Conservation (phyloP, 441 rosid genomes). For the Oxalis stricta region DNA sequence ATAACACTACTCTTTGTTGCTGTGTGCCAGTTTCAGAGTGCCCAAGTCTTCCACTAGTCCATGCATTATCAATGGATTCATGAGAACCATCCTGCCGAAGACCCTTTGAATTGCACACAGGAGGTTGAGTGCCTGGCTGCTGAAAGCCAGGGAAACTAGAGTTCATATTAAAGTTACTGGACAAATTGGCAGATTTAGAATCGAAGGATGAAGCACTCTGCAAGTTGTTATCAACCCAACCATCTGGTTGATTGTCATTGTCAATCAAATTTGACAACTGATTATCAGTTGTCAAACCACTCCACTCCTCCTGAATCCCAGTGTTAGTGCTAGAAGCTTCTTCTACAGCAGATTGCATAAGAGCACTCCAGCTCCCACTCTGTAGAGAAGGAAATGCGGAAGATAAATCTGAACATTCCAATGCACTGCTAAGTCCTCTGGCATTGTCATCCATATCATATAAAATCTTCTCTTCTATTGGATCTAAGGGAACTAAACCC, state of each 20-base stretch:
- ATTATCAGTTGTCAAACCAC: slow-evolving; percentile 42
- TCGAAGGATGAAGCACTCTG: slow-evolving; percentile 21
- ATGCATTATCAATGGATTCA: slow-evolving; percentile 24
- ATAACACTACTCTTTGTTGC: slow-evolving; percentile 7
- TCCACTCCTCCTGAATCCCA: slow-evolving; percentile 46
- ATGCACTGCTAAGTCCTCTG: slow-evolving; percentile 21
- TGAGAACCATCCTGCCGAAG: slow-evolving; percentile 19
- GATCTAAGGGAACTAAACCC: slow-evolving; percentile 36
- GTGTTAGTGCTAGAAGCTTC: slow-evolving; percentile 53
- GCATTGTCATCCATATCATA: slow-evolving; percentile 34
- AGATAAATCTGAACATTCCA: slow-evolving; percentile 21
- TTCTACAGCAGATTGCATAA: slow-evolving; percentile 52
- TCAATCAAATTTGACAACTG: slow-evolving; percentile 31
- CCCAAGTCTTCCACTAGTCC: slow-evolving; percentile 19
- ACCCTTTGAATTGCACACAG: slow-evolving; percentile 21
- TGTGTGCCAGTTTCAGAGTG: slow-evolving; percentile 10
- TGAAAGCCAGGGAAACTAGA: slow-evolving; percentile 38
- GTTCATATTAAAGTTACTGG: slow-evolving; percentile 15
- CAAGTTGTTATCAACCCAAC: slow-evolving; percentile 27
- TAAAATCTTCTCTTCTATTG: slow-evolving; percentile 47
- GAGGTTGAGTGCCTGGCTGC: slow-evolving; percentile 22
- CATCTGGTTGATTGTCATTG: slow-evolving; percentile 24
- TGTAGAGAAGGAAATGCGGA: slow-evolving; percentile 34
- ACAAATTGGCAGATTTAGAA: slow-evolving; percentile 16
- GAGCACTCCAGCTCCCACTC: slow-evolving; percentile 72